Conservation (phyloP, 768 basidiomycete genomes). For the Ramaria rubella region DNA sequence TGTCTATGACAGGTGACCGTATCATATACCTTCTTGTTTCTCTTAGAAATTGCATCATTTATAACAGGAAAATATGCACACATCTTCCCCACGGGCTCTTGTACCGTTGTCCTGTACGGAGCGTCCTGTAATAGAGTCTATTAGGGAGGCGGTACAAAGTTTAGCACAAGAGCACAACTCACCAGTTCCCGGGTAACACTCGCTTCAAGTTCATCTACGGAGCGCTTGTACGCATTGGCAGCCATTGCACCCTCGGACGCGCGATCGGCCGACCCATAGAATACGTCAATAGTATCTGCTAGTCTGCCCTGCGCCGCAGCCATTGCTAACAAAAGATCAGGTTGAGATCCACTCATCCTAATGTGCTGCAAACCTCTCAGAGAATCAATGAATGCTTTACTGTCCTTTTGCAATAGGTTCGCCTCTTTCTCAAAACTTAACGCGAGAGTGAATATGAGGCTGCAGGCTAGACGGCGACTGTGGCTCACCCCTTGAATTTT, state of each 20-base stretch:
- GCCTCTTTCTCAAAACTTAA: constrained; percentile 98
- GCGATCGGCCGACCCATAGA: constrained; percentile 83
- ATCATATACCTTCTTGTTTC: constrained; percentile 82
- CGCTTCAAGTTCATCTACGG: constrained; percentile 88
- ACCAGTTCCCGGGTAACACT: constrained; percentile 83
- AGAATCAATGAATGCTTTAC: constrained; percentile 89
- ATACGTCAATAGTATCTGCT: constrained; percentile 88
- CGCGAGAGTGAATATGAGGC: constrained; percentile 9
- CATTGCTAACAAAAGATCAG: constrained; percentile 57
- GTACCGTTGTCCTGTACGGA: constrained; percentile 89
- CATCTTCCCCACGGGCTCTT: constrained; percentile 96
- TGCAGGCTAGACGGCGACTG: not conserved
- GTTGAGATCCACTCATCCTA: not conserved
- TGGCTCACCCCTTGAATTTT: constrained; percentile 77
- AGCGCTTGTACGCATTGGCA: constrained; percentile 91
- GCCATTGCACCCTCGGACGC: constrained; percentile 93
- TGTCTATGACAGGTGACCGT: not conserved
- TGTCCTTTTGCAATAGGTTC: constrained; percentile 86
- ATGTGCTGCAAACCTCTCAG: constrained; percentile 65
- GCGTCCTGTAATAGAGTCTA: constrained; percentile 53
- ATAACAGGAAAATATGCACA: constrained; percentile 90
- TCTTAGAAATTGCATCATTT: constrained; percentile 89
- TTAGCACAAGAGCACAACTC: constrained; percentile 23
- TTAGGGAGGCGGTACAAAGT: not conserved
- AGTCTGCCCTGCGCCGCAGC: constrained; percentile 86